Percentiles rank a stretch among this genome's conserved stretches.
Evolutionary conservation across 176 grass and related monocot genomes (phyloP).

Genomic region (Eremochloa ophiuroides): DNA sequence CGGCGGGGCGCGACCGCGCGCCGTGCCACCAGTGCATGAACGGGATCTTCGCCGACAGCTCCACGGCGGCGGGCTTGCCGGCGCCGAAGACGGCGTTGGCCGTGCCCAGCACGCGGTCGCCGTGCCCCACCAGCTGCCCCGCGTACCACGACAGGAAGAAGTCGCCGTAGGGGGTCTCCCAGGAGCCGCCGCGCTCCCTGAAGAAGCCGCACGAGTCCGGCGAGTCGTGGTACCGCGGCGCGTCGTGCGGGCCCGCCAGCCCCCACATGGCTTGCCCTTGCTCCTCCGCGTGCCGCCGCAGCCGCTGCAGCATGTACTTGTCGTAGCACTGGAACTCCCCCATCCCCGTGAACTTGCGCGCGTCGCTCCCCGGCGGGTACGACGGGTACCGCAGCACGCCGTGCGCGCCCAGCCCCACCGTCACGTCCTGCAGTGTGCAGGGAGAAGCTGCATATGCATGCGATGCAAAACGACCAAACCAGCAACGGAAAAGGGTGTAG

Average conservation of each 20-base stretch:
- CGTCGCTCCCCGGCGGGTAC: slow-evolving; percentile 46
- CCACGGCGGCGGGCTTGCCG: slow-evolving; percentile 40
- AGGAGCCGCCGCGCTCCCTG: slow-evolving; percentile 59
- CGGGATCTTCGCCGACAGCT: slow-evolving; percentile 73
- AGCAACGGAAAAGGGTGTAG: no score
- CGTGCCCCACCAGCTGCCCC: slow-evolving; percentile 56
- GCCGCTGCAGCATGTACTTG: slow-evolving; percentile 67
- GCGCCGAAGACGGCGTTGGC: slow-evolving; percentile 48
- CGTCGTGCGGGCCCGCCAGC: slow-evolving; percentile 53
- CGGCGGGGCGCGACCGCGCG: slow-evolving; percentile 53
- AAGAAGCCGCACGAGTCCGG: slow-evolving; percentile 60
- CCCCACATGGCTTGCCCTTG: slow-evolving; percentile 61
- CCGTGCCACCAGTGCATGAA: slow-evolving; percentile 73
- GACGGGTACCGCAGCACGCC: slow-evolving; percentile 91
- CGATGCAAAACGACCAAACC: no score
- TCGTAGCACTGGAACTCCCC: slow-evolving; percentile 96
- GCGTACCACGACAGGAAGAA: slow-evolving; percentile 99
- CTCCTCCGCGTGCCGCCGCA: slow-evolving; percentile 35
- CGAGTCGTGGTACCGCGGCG: slow-evolving; percentile 52
- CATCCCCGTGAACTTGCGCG: slow-evolving; percentile 45
- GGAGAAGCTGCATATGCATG: no score
- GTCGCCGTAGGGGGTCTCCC: slow-evolving; percentile 65
- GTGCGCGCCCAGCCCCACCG: slow-evolving; percentile 66
- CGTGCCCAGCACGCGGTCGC: slow-evolving; percentile 53
- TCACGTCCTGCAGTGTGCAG: slow-evolving; percentile 67